Conservation (phyloP, 1,139 yeast genomes). For the Geotrichum histeridarum region DNA sequence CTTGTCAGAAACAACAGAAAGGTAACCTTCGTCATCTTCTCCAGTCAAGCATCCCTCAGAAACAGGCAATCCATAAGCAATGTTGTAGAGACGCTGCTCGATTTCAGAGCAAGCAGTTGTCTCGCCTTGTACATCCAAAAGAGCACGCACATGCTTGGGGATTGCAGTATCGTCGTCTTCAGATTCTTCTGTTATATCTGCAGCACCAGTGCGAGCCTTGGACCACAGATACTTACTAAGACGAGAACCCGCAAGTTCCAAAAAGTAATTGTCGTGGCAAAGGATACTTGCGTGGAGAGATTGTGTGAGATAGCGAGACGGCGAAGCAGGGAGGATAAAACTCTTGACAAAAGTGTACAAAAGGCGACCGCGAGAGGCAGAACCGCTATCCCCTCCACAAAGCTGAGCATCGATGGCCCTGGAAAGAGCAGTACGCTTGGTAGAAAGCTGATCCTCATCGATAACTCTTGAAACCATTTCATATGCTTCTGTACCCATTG, state of each 20-base stretch:
- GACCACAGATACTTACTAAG: conserved; percentile 26
- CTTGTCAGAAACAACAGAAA: conserved; percentile 28
- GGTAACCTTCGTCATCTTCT: conserved; percentile 29
- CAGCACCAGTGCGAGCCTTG: conserved; percentile 24
- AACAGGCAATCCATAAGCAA: conserved; percentile 25
- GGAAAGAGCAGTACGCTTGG: conserved; percentile 21
- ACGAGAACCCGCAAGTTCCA: conserved; percentile 8
- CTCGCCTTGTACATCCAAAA: conserved; percentile 17
- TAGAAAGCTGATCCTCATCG: conserved; percentile 10
- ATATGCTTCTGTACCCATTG: conserved; percentile 25
- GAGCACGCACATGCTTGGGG: conserved; percentile 23
- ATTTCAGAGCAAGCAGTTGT: conserved; percentile 25
- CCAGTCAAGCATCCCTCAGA: conserved; percentile 22
- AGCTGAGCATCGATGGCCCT: conserved; percentile 40
- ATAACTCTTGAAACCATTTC: conserved; percentile 13
- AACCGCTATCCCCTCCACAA: conserved; percentile 37
- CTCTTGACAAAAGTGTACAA: conserved; percentile 32
- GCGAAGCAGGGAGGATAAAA: conserved; percentile 29
- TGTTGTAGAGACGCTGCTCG: conserved; percentile 27
- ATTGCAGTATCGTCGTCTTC: conserved; percentile 19
- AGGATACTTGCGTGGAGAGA: conserved; percentile 34
- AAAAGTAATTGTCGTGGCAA: conserved; percentile 14
- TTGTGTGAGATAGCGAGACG: conserved; percentile 31
- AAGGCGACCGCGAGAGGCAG: conserved; percentile 27
- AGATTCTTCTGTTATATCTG: conserved; percentile 6